A percentile compares a stretch with the other conserved stretches of the same genome.
These are phyloP conservation scores for Canna indica DNA, from an alignment of 176 grass and related monocot species.

Conservation along the genomic window DNA sequence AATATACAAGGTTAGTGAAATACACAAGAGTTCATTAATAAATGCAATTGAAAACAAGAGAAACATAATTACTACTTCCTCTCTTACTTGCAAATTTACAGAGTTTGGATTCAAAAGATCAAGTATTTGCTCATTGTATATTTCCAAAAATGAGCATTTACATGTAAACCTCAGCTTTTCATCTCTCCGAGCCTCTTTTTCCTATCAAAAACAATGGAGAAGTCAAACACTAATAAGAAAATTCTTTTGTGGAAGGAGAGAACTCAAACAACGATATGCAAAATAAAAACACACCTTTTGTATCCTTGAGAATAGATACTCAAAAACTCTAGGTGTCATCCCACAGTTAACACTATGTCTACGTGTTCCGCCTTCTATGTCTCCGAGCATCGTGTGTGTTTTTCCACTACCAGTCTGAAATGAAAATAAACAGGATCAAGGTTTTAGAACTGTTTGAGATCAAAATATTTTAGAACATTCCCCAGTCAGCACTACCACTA, in stretches of 20 bases:
- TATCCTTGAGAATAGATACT: conserved; percentile 83
- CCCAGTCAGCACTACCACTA: too few relatives aligned
- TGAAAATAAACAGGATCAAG: background rate
- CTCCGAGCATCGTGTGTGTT: conserved; percentile 96
- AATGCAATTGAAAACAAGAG: background rate
- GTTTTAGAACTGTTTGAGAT: conserved; percentile 1
- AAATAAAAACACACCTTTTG: conserved; percentile 51
- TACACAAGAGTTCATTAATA: background rate
- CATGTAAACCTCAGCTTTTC: conserved; percentile 90
- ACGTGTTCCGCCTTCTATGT: conserved; percentile 87
- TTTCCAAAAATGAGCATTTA: conserved; percentile 95
- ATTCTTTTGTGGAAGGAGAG: background rate
- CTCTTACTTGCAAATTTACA: conserved; percentile 73
- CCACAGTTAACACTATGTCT: conserved; percentile 84
- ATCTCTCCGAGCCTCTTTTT: conserved; percentile 72
- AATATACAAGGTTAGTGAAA: background rate
- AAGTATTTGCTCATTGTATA: conserved; percentile 91
- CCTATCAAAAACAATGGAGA: conserved; percentile 36
- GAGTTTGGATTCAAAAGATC: conserved; percentile 78
- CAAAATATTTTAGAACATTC: background rate
- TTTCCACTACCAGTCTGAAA: conserved; percentile 95
- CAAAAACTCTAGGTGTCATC: conserved; percentile 97
- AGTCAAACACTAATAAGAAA: conserved; percentile 10
- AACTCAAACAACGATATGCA: background rate
- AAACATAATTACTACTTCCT: background rate